Base-by-base conservation (phyloP, 2,329 filamentous ascomycete genomes). In the Colletotrichum ledebouriae region DNA sequence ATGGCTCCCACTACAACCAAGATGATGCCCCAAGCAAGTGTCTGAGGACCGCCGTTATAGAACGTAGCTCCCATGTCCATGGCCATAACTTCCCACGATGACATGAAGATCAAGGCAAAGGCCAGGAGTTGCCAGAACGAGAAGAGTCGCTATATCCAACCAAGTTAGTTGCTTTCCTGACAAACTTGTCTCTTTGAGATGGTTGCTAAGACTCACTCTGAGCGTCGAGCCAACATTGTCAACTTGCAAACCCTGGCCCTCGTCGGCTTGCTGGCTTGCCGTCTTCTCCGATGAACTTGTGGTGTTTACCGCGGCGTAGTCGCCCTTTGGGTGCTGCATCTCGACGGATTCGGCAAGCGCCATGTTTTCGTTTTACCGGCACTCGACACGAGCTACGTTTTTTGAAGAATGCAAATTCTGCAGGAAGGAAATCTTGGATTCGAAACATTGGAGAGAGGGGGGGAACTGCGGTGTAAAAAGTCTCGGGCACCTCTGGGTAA, bases 41-140 rank as follows among this genome's bases (percentile, higher is more conserved):
- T 68, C 53, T 68, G 65, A 53, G 60, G 65, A 1, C 65, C 65
- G 53, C 65, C 65, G 33, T 68, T 68, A 20, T 68, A 68, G 11
- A 68, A 68, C 0, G 65, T 68, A 6, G 65, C 65, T 3, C 65
- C 65, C 65, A 68, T 68, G 61, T 68, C 65, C 65, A 68, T 68
- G 13, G 65, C 65, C 65, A 68, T 68, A 25, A 68, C 65, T 9
- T 68, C 65, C 65, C 65, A 68, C 15, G 65, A 68, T 3, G 65
- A 68, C 65, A 68, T 68, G 55, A 68, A 68, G 39, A 68, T 68
- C 6, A 68, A 11, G 12, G 65, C 65, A 33, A 68, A 68, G 15
- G 65, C 65, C 17, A 68, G 12, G 12, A 68, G 34, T 3, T 68
- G 65, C 65, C 65, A 68, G 17, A 68, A 68, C 4, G 65, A 68